These are phyloP conservation scores for Zygosaccharomyces bisporus DNA, from an alignment of 805 yeast species.

Conservation along the genomic window DNA sequence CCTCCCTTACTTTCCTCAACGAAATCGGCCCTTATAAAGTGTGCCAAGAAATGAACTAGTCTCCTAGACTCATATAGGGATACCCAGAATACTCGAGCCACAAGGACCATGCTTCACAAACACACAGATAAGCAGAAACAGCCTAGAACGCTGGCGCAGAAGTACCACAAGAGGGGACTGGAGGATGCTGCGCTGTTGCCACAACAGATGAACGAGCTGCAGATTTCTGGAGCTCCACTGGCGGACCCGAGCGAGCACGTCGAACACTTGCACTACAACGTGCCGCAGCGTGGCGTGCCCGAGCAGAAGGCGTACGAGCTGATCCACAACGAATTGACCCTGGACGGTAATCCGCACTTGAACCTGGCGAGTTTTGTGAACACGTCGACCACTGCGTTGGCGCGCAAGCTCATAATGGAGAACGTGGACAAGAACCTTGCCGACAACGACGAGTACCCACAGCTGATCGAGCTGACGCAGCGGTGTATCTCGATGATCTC, in stretches of 20 bases:
- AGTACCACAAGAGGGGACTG: slow-evolving; percentile 6
- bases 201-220: slow-evolving; percentile 13
- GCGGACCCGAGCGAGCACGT: background rate
- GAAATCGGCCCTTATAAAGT: background rate
- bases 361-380: slow-evolving; percentile 89
- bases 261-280: slow-evolving; percentile 36
- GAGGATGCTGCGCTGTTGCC: slow-evolving; percentile 21
- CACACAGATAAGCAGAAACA: slow-evolving; percentile 15
- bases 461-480: slow-evolving; percentile 70
- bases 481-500: slow-evolving; percentile 80
- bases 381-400: slow-evolving; percentile 57
- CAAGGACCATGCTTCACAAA: slow-evolving; percentile 20
- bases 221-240: slow-evolving; percentile 1
- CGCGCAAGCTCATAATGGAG: slow-evolving; percentile 54
- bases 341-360: slow-evolving; percentile 81
- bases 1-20: background rate
- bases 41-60: background rate
- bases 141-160: slow-evolving; percentile 16
- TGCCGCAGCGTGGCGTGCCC: slow-evolving; percentile 56
- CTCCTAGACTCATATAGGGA: background rate
- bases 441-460: slow-evolving; percentile 91
- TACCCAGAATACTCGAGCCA: background rate
- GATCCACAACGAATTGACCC: slow-evolving; percentile 66
- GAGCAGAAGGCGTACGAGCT: slow-evolving; percentile 54
- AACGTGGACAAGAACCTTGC: slow-evolving; percentile 85